phyloP scores from a whole-genome alignment of 805 yeast genomes.

The Yueomyces sinensis region DNA sequence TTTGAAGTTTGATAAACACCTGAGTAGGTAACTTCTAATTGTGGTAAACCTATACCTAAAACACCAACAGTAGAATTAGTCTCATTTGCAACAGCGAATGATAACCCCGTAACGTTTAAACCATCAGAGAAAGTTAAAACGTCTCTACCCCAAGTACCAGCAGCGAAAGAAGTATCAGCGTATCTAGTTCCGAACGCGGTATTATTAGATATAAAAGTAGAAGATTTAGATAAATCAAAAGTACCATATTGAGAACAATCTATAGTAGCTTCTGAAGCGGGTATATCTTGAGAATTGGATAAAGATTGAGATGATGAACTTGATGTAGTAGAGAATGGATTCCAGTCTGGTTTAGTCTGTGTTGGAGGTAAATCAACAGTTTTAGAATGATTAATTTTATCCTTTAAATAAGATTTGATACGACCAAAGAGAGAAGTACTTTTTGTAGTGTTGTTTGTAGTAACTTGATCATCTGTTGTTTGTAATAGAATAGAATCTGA shows the following conservation, averaged over 20 bases:
- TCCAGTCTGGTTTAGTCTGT: background rate
- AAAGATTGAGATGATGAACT: too few species aligned
- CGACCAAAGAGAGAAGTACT: too few species aligned
- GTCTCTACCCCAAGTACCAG: slow-evolving; percentile 40
- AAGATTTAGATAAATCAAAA: slow-evolving; percentile 23
- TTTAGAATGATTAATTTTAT: too few species aligned
- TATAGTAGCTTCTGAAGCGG: slow-evolving; percentile 3
- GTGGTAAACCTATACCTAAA: slow-evolving; percentile 39
- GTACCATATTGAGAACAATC: slow-evolving; percentile 30
- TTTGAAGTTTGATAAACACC: slow-evolving; percentile 10
- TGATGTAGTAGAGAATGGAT: too few species aligned
- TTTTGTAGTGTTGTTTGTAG: too few species aligned
- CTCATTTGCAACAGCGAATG: slow-evolving; percentile 22
- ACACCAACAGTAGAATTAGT: slow-evolving; percentile 31
- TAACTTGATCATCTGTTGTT: too few species aligned
- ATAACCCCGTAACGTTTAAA: slow-evolving; percentile 19
- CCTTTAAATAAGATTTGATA: too few species aligned
- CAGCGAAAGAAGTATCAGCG: slow-evolving; percentile 37
- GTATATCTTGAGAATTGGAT: too few species aligned
- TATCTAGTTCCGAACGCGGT: slow-evolving; percentile 33
- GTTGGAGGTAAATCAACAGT: too few species aligned
- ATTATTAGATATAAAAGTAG: slow-evolving; percentile 15
- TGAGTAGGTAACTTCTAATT: slow-evolving; percentile 47
- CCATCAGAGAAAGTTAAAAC: slow-evolving; percentile 44
- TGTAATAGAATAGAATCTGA: too few species aligned